Evolutionary conservation across 805 yeast genomes (phyloP), one percentile per base, ranked within the genome.

Genomic region (Wickerhamomyces ciferrii): DNA sequence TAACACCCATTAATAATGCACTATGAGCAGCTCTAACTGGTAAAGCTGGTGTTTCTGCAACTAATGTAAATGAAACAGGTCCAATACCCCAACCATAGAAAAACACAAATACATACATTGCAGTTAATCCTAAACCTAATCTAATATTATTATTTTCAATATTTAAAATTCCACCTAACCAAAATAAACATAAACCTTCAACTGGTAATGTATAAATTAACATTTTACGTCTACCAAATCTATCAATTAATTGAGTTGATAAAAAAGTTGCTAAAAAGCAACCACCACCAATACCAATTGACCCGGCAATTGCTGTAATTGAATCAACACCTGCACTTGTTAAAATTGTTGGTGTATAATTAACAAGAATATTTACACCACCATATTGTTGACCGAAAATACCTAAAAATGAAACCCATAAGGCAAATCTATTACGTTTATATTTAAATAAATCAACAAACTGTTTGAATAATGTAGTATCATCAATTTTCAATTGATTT

Each of bases 201-300:
- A 79, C 66, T 6, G 88, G 88, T 65, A 80, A 72, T 2, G 87
- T 83, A 37, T 64, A 58, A 41, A 82, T 67, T 49, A 81, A 66
- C 59, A 83, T 70, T 34, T 70, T 64, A 51, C 81, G 59, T 53
- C 80, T 66, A n/a, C 81, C 80, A 53, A 63, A 72, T 23, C 70
- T 61, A 54, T 75, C 81, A 48, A 75, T 75, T 44, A 75, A 67
- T 53, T 69, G 72, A 45, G 75, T 63, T 1, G 79, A 75, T 13
- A 77, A 70, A 49, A 75, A 68, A 24, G 80, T 77, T 49, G 76
- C 75, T 8, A 61, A 42, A 46, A 59, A 59, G 49, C 79, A 66
- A 48, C 79, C 71, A 38, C 79, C 79, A 13, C 72, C 61, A 54
- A 74, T 74, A 32, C 81, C 80, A 46, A 72, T 67, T 3, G 76